phyloP scores from a whole-genome alignment of 73 alveolate species.

The Symbiodinium natans region DNA sequence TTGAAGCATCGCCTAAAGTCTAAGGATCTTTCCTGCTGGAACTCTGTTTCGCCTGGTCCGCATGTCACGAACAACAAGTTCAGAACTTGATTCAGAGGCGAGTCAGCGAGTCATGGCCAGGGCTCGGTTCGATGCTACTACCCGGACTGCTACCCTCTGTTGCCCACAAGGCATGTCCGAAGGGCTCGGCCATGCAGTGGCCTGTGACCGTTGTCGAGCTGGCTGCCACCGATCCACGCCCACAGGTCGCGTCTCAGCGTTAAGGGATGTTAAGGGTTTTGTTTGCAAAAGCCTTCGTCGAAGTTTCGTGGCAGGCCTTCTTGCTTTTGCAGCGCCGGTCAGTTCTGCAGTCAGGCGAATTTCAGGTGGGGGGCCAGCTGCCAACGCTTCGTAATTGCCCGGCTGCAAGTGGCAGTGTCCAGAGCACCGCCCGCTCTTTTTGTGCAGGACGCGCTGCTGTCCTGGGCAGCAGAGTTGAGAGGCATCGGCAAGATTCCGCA shows the following conservation, averaged over 20 bases:
- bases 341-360: not conserved
- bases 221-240: conserved; percentile 74
- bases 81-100: conserved; percentile 76
- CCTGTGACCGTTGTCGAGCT: conserved; percentile 73
- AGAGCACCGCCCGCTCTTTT: too few relatives aligned
- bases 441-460: not conserved
- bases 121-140: not conserved
- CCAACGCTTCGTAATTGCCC: too few relatives aligned
- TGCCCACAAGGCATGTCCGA: conserved; percentile 48
- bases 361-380: not conserved
- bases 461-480: not conserved
- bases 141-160: not conserved
- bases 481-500: not conserved
- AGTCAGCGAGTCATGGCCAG: not conserved
- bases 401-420: too few relatives aligned
- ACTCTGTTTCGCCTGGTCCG: conserved; percentile 71
- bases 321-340: conserved; percentile 53
- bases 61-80: conserved; percentile 80
- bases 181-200: conserved; percentile 89
- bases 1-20: too few relatives aligned
- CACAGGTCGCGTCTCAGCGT: not conserved
- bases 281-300: too few relatives aligned
- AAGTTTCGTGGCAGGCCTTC: conserved; percentile 68
- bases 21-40: conserved; percentile 80
- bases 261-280: not conserved